Conservation (phyloP, 1,139 yeast species). For the Zygoascus hellenicus region DNA sequence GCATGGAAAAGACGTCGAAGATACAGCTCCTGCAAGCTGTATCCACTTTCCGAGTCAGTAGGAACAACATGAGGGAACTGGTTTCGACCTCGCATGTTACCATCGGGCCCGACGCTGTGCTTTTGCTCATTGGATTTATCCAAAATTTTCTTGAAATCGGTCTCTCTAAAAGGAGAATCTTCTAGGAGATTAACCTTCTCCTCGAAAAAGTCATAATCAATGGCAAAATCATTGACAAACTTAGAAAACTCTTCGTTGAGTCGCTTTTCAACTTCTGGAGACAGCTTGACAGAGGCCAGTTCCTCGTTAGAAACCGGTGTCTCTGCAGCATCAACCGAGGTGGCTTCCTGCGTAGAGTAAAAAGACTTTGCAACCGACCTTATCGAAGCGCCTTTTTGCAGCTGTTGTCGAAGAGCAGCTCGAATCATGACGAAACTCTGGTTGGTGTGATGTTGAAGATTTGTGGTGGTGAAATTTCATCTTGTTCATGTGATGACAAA, state of each 20-base stretch:
- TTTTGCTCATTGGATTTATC: constrained; percentile 4
- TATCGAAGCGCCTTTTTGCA: too few relatives aligned
- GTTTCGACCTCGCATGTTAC: constrained; percentile 25
- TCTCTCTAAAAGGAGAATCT: constrained; percentile 16
- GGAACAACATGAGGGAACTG: constrained; percentile 37
- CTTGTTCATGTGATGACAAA: too few relatives aligned
- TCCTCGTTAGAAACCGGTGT: constrained; percentile 6
- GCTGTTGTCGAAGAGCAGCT: too few relatives aligned
- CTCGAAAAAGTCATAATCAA: constrained; percentile 25
- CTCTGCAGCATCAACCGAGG: background rate
- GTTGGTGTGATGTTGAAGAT: too few relatives aligned
- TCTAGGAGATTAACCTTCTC: constrained; percentile 15
- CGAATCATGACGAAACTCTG: too few relatives aligned
- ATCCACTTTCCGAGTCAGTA: constrained; percentile 42
- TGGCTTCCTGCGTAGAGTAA: background rate
- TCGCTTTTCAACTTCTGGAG: constrained; percentile 26
- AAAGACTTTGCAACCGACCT: background rate
- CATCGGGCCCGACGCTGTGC: constrained; percentile 14
- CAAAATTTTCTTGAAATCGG: constrained; percentile 12
- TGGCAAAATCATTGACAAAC: constrained; percentile 30
- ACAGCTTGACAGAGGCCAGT: constrained; percentile 16
- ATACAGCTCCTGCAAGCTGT: constrained; percentile 69
- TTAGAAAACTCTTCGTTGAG: constrained; percentile 28
- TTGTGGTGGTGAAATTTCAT: too few relatives aligned
- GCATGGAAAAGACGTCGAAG: constrained; percentile 62